A percentile compares a stretch with the other conserved stretches of the same genome.
Conservation (phyloP, 495 filamentous ascomycete species). For the Lasiosphaeriaceae sp. region DNA sequence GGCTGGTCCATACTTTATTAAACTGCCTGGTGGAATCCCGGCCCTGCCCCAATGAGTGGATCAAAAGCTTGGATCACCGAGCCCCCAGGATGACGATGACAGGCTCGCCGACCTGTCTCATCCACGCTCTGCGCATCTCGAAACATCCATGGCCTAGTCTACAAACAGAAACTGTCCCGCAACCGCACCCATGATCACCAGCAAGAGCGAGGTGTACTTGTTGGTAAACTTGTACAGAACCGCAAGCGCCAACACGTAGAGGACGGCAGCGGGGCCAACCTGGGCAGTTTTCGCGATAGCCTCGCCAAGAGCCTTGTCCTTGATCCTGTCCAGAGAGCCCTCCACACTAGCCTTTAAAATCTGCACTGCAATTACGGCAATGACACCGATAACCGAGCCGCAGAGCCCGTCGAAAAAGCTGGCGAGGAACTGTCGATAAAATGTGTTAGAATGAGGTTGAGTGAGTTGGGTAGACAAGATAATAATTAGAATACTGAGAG, state of each 20-base stretch:
- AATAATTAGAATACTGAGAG: no score
- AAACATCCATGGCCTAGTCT: constrained; percentile 1
- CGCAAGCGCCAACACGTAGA: constrained; percentile 24
- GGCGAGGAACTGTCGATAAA: constrained; percentile 12
- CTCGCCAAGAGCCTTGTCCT: constrained; percentile 6
- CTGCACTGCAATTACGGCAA: constrained; percentile 9
- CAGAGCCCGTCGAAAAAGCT: constrained; percentile 17
- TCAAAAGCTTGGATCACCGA: no score
- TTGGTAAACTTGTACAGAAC: constrained; percentile 33
- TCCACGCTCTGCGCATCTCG: no score
- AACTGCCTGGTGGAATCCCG: no score
- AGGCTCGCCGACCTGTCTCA: no score
- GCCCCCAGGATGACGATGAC: no score
- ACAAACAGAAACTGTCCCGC: constrained; percentile 30
- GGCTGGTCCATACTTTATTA: no score
- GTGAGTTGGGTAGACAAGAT: no score
- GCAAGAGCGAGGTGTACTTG: constrained; percentile 24
- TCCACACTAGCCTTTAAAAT: constrained; percentile 27
- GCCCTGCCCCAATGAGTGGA: no score
- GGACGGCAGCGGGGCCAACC: constrained; percentile 24
- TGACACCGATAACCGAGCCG: constrained; percentile 11
- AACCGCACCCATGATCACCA: constrained; percentile 22
- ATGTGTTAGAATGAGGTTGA: no score
- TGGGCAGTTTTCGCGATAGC: constrained; percentile 10
- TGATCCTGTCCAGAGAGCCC: constrained; percentile 13